Base-by-base conservation (phyloP, 73 alveolate species). In the Tetrahymena elliotti region DNA sequence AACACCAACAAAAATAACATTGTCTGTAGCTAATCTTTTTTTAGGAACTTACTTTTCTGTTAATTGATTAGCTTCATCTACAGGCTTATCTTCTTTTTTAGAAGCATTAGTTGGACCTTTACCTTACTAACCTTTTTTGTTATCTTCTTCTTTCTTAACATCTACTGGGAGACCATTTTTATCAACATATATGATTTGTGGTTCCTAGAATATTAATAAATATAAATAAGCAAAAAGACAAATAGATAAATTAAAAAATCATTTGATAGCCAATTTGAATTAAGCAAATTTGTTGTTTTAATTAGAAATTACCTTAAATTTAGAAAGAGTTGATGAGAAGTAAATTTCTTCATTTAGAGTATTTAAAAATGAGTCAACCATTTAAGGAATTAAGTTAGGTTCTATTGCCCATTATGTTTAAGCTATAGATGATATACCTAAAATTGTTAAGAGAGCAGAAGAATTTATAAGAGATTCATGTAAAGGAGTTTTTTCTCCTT, bases 401-500 rank as follows among this genome's bases (percentile, higher is more conserved):
- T 94, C 93, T 11, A 94, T 93, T 38, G 95, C 93, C 96, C 96
- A 94, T 94, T 94, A 52, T 0, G 96, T 94, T 33, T 95, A 84
- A 52, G 93, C 52, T 0, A 94, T 94, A 34, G 96, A 84, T 10
- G 95, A 38, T 2, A 94, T 94, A 33, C 93, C 96, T 84, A 94
- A 31, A 13, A 94, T 35, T 6, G 96, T 84, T 33, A 94, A 52
- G 35, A 94, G 83, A 24, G 93, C 95, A 0, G 96, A 88, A 35
- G 93, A 52, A 20, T 84, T 84, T 15, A 47, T 84, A 34, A 92
- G 52, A 38, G 93, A 94, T 92, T 94, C 96, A 38, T 84, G 83
- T 12, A 94, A 84, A 47, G 93, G 96, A 53, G 96, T 94, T 47
- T 94, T 94, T 39, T 94, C 96, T 37, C 96, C 96, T 84, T 94